A percentile compares a stretch with the other conserved stretches of the same genome.
phyloP scores from a whole-genome alignment of 2,329 filamentous ascomycete species.

The Apiospora malaysiana region DNA sequence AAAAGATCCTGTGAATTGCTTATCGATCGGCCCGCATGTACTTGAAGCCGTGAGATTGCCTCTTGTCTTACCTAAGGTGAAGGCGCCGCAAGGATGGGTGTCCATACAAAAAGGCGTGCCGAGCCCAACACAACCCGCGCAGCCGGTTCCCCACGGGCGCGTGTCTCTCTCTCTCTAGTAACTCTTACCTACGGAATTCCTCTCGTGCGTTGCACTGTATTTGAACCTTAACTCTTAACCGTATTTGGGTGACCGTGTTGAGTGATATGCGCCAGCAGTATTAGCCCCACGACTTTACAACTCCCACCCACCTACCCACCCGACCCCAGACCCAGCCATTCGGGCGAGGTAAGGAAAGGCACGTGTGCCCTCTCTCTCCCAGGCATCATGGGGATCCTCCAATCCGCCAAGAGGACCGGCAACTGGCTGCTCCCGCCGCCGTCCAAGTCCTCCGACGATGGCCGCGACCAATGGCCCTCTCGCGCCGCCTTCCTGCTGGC shows the following conservation, averaged over 20 bases:
- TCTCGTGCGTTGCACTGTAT: not conserved
- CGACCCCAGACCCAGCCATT: not conserved
- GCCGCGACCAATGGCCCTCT: slow-evolving; percentile 61
- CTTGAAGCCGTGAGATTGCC: not conserved
- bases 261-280: not conserved
- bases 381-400: not conserved
- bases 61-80: slow-evolving; percentile 13
- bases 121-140: not conserved
- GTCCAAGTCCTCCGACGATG: slow-evolving; percentile 45
- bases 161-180: slow-evolving; percentile 2
- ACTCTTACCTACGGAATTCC: not conserved
- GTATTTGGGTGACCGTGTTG: not conserved
- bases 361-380: not conserved
- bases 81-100: not conserved
- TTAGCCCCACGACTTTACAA: not conserved
- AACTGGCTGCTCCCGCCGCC: slow-evolving; percentile 44
- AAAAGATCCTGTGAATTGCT: not conserved
- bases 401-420: slow-evolving; percentile 34
- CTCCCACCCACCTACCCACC: not conserved
- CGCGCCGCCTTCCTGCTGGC: slow-evolving; percentile 61
- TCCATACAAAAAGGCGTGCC: slow-evolving; percentile 12
- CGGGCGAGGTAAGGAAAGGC: not conserved
- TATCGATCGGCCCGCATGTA: not conserved
- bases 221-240: slow-evolving; percentile 7
- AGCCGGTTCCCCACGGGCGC: slow-evolving; percentile 4